Evolutionary conservation across 73 alveolate species (phyloP).

Genomic region (Strombidium stylifer): DNA sequence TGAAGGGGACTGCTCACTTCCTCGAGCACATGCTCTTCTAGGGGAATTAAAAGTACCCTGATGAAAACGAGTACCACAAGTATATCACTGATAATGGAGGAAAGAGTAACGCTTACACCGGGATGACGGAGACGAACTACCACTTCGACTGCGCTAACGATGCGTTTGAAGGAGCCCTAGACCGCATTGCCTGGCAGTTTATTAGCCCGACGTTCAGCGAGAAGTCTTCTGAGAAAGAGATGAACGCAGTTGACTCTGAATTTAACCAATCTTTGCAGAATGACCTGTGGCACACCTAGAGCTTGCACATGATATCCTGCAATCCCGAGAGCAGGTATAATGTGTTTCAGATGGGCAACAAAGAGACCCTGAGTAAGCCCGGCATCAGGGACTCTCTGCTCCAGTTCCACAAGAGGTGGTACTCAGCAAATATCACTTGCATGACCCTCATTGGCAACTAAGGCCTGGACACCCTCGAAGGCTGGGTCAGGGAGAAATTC

Average conservation of each 20-base stretch:
- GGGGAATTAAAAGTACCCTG: slow-evolving; percentile 95
- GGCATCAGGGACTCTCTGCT: slow-evolving; percentile 81
- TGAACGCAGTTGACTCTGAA: slow-evolving; percentile 96
- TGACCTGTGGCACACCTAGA: slow-evolving; percentile 74
- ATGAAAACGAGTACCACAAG: slow-evolving; percentile 74
- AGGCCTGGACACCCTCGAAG: slow-evolving; percentile 65
- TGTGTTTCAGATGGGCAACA: slow-evolving; percentile 61
- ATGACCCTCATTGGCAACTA: slow-evolving; percentile 77
- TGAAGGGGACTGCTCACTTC: slow-evolving; percentile 94
- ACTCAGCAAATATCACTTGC: slow-evolving; percentile 87
- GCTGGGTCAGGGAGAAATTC: slow-evolving; percentile 62
- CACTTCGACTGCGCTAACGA: slow-evolving; percentile 84
- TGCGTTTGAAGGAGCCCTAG: slow-evolving; percentile 82
- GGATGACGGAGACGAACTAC: slow-evolving; percentile 76
- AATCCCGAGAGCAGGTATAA: slow-evolving; percentile 52
- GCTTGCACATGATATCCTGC: slow-evolving; percentile 39
- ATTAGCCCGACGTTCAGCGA: slow-evolving; percentile 63
- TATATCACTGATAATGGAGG: slow-evolving; percentile 89
- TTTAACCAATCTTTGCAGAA: slow-evolving; percentile 57
- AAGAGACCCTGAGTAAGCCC: slow-evolving; percentile 58
- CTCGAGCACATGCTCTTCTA: slow-evolving; percentile 96
- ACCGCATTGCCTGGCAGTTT: slow-evolving; percentile 83
- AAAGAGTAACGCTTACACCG: slow-evolving; percentile 88
- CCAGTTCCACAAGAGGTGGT: slow-evolving; percentile 83
- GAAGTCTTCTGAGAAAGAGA: slow-evolving; percentile 85